A percentile compares a stretch with the other conserved stretches of the same genome.
These are phyloP conservation scores for Lipomyces orientalis DNA, from an alignment of 805 yeast species.

Conservation along the genomic window DNA sequence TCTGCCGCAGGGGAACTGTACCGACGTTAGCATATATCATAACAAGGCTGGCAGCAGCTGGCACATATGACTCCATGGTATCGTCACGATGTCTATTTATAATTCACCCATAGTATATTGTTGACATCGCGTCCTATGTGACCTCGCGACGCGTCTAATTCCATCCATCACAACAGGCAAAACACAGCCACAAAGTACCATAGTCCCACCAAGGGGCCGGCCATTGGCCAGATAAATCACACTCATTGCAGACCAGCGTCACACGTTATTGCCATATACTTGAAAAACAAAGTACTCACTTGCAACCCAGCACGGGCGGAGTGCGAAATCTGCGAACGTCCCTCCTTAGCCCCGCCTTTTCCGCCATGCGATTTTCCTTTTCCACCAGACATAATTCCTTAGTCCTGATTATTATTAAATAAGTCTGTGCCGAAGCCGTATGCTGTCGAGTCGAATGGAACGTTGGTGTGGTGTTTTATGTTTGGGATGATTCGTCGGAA, in stretches of 20 bases:
- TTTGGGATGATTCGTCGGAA: neutral
- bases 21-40: neutral
- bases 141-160: neutral
- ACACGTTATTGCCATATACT: neutral
- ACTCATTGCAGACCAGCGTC: neutral
- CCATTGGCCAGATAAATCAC: neutral
- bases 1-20: constrained; percentile 97
- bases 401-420: neutral
- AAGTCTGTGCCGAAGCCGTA: neutral
- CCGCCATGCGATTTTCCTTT: constrained; percentile 80
- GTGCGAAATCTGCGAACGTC: constrained; percentile 74
- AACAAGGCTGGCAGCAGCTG: neutral
- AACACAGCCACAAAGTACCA: neutral
- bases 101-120: neutral
- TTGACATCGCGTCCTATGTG: neutral
- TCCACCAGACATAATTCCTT: constrained; percentile 72
- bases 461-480: neutral
- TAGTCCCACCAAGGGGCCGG: neutral
- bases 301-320: constrained; percentile 89
- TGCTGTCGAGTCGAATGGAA: neutral
- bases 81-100: neutral
- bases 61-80: neutral
- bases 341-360: constrained; percentile 82
- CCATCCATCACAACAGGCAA: neutral
- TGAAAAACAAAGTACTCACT: constrained; percentile 12